A percentile compares a stretch with the other conserved stretches of the same genome.
These are phyloP conservation scores for Clathrus columnatus DNA, from an alignment of 768 basidiomycete species.

Conservation along the genomic window DNA sequence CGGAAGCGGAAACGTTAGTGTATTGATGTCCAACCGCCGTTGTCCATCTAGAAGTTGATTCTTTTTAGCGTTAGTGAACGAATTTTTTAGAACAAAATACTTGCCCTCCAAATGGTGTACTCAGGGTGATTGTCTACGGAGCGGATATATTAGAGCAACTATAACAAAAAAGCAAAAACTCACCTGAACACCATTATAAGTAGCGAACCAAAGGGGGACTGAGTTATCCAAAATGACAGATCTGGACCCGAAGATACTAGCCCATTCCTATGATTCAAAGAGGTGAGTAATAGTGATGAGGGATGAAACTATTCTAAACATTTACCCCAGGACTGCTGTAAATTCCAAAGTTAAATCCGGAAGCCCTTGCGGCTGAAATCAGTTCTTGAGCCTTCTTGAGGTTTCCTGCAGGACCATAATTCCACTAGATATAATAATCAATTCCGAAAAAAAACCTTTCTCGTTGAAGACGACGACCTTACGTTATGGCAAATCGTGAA, in stretches of 20 bases:
- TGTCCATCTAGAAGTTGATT: background rate
- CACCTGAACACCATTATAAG: background rate
- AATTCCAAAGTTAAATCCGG: conserved; percentile 9
- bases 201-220: conserved; percentile 7
- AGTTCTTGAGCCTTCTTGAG: conserved; percentile 1
- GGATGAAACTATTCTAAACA: background rate
- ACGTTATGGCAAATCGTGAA: background rate
- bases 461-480: background rate
- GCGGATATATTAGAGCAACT: background rate
- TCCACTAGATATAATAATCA: conserved; percentile 1
- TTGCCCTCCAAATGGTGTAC: background rate
- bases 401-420: conserved; percentile 6
- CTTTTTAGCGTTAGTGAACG: background rate
- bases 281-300: background rate
- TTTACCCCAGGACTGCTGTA: conserved; percentile 6
- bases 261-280: background rate
- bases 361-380: background rate
- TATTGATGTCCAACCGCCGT: conserved; percentile 22
- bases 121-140: background rate
- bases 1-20: conserved; percentile 22
- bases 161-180: background rate
- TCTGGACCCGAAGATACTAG: conserved; percentile 3
- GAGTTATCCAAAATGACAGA: conserved; percentile 3
- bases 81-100: background rate
- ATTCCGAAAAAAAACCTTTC: background rate